A percentile compares a stretch with the other conserved stretches of the same genome.
These are phyloP conservation scores for Sphaerostilbella broomeana DNA, from an alignment of 2,329 filamentous ascomycete species.

Conservation along the genomic window DNA sequence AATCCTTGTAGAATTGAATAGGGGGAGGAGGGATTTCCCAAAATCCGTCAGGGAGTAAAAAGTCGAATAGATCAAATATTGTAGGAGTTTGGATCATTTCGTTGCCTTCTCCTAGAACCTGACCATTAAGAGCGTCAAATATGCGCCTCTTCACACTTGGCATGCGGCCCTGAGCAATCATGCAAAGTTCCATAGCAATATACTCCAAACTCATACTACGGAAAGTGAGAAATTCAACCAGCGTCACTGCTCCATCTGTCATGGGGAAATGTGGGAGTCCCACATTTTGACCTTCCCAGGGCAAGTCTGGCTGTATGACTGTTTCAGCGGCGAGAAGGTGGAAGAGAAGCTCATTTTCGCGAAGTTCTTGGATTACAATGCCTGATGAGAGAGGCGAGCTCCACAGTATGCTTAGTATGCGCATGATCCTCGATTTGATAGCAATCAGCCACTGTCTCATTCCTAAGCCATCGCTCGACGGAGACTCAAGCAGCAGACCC, in stretches of 20 bases:
- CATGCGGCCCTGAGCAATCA: constrained; percentile 62
- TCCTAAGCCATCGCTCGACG: constrained; percentile 53
- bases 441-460: constrained; percentile 63
- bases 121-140: constrained; percentile 70
- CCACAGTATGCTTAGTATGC: constrained; percentile 77
- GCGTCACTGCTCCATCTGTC: constrained; percentile 58
- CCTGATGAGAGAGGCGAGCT: constrained; percentile 69
- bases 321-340: constrained; percentile 65
- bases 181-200: constrained; percentile 74
- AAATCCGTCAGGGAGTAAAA: constrained; percentile 53
- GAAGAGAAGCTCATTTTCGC: constrained; percentile 73
- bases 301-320: constrained; percentile 59
- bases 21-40: constrained; percentile 47
- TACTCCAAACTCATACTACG: constrained; percentile 79
- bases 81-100: constrained; percentile 63
- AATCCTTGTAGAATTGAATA: constrained; percentile 54
- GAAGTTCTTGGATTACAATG: constrained; percentile 71
- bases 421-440: constrained; percentile 61
- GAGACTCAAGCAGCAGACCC: constrained; percentile 62
- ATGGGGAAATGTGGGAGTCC: constrained; percentile 60
- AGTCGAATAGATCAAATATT: constrained; percentile 91
- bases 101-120: constrained; percentile 59
- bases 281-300: constrained; percentile 67
- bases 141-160: constrained; percentile 64
- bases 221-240: constrained; percentile 71